Percentiles rank a stretch among this genome's conserved stretches.
These are phyloP conservation scores for Cordyceps javanica DNA, from an alignment of 2,329 filamentous ascomycete species.

Conservation along the genomic window DNA sequence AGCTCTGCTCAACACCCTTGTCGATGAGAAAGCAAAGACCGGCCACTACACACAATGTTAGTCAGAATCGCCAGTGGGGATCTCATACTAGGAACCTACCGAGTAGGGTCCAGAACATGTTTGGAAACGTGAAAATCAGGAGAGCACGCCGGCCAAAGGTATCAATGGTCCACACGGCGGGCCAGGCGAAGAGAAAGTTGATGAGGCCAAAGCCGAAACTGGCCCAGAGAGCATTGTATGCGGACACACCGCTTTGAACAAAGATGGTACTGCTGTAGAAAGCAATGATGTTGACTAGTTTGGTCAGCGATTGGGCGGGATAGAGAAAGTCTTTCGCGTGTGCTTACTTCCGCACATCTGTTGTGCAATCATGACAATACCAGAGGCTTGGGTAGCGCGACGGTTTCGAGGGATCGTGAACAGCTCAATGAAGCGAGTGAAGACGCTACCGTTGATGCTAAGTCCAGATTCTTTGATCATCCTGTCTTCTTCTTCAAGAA, in stretches of 20 bases:
- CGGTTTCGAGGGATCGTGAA: constrained; percentile 53
- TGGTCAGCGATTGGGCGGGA: not conserved
- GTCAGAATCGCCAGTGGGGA: not conserved
- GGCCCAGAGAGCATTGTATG: constrained; percentile 33
- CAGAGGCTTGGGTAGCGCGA: constrained; percentile 59
- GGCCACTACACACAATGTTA: constrained; percentile 19
- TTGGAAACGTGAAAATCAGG: constrained; percentile 57
- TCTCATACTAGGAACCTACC: constrained; percentile 16
- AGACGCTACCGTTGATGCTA: constrained; percentile 36
- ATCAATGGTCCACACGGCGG: constrained; percentile 58
- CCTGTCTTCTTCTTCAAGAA: constrained; percentile 26
- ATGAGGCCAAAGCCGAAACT: constrained; percentile 44
- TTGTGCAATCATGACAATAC: constrained; percentile 61
- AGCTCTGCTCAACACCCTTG: constrained; percentile 25
- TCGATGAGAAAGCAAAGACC: constrained; percentile 30
- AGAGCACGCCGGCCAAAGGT: constrained; percentile 55
- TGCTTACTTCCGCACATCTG: constrained; percentile 50
- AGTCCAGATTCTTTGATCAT: constrained; percentile 24
- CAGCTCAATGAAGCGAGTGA: constrained; percentile 47
- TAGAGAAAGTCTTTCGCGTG: not conserved
- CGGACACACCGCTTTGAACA: constrained; percentile 32
- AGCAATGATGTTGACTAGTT: constrained; percentile 40
- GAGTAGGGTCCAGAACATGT: constrained; percentile 56
- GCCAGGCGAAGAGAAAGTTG: constrained; percentile 58
- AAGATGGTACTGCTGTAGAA: constrained; percentile 45